Evolutionary conservation across 2,329 filamentous ascomycete genomes (phyloP).

Genomic region (Hymenoscyphus albidus): DNA sequence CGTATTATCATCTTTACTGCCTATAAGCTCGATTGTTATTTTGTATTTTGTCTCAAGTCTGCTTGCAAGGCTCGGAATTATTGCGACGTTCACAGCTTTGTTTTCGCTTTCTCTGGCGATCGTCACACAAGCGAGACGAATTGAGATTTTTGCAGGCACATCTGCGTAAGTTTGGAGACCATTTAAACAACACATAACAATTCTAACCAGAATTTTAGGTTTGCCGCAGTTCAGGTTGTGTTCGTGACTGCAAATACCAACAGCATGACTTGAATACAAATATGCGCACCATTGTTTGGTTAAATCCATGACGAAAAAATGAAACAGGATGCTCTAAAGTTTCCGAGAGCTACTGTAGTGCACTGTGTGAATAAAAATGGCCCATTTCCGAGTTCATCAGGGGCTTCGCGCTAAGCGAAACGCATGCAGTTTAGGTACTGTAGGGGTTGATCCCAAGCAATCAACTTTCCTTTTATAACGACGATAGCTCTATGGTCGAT

Average conservation of each 20-base stretch:
- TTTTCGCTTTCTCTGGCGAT: not conserved
- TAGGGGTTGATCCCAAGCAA: too few relatives aligned
- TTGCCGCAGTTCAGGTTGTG: not conserved
- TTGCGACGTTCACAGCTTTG: not conserved
- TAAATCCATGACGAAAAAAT: too few relatives aligned
- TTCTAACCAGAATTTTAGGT: not conserved
- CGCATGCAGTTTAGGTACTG: too few relatives aligned
- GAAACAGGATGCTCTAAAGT: too few relatives aligned
- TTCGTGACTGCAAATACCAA: not conserved
- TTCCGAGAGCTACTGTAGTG: too few relatives aligned
- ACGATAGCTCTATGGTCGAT: too few relatives aligned
- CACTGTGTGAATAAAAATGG: too few relatives aligned
- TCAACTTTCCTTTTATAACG: too few relatives aligned
- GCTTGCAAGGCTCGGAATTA: slow-evolving; percentile 1
- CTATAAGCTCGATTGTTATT: not conserved
- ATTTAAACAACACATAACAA: not conserved
- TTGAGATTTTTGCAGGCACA: slow-evolving; percentile 3
- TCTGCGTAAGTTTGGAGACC: not conserved
- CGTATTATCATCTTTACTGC: not conserved
- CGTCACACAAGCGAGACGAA: not conserved
- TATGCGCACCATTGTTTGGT: too few relatives aligned
- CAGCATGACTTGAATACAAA: too few relatives aligned
- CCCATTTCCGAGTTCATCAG: too few relatives aligned
- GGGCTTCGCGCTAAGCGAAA: too few relatives aligned
- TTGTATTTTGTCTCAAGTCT: slow-evolving; percentile 5